A percentile compares a stretch with the other conserved stretches of the same genome.
These are phyloP conservation scores for Aspergillus olivimuriae DNA, from an alignment of 495 filamentous ascomycete genomes.

Conservation along the genomic window DNA sequence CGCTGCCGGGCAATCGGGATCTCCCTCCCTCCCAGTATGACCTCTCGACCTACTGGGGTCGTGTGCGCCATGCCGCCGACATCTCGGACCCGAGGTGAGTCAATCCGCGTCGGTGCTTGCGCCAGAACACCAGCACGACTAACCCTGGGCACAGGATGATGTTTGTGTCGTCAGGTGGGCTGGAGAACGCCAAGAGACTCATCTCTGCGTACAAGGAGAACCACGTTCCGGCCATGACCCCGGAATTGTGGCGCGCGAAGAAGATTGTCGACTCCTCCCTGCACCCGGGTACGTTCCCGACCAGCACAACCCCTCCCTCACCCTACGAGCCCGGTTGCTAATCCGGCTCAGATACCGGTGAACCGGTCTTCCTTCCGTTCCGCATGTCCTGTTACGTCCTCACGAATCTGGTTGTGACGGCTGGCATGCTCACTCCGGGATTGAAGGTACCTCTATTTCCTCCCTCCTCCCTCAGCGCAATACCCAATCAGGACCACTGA, in stretches of 20 bases:
- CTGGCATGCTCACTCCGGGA: conserved; percentile 91
- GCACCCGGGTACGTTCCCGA: conserved; percentile 54
- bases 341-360: conserved; percentile 66
- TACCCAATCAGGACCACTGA: neutral
- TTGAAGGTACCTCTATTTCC: conserved; percentile 12
- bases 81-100: conserved; percentile 90
- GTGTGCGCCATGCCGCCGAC: conserved; percentile 82
- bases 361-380: conserved; percentile 88
- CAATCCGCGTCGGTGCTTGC: neutral
- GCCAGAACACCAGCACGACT: neutral
- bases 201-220: conserved; percentile 78
- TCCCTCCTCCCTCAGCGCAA: neutral
- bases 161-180: conserved; percentile 63
- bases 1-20: conserved; percentile 78
- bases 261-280: conserved; percentile 94
- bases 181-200: conserved; percentile 76
- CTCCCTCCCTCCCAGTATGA: conserved; percentile 89
- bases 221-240: conserved; percentile 68
- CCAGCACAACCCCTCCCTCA: neutral
- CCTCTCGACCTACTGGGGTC: conserved; percentile 87
- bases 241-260: conserved; percentile 90
- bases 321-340: neutral
- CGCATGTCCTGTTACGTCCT: conserved; percentile 95
- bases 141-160: conserved; percentile 57
- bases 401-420: conserved; percentile 93